Base-by-base conservation (phyloP, 768 basidiomycete genomes). In the Tricholoma flavovirens region DNA sequence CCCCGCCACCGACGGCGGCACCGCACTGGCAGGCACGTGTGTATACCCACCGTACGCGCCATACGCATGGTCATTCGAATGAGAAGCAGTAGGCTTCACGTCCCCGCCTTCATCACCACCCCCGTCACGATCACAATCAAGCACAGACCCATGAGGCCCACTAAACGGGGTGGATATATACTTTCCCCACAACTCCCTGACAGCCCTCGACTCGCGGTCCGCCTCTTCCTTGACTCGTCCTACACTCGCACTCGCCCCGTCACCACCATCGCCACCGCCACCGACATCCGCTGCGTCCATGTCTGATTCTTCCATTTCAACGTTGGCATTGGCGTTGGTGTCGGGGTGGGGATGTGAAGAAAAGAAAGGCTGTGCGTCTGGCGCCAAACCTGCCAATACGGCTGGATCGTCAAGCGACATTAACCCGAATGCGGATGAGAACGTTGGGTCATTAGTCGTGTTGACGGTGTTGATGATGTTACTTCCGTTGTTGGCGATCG, bases 391-490 rank as follows among this genome's bases (percentile, higher is more conserved):
- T 0, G 86, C 83, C 35, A 90, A 74, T 7, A 85, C 83, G 53
- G 79, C 79, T 1, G 83, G 81, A 64, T 91, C 89, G 55, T 90
- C 88, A 51, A 92, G 76, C 17, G 82, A 83, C 83, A 92, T 81
- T 51, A 86, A 75, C 7, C 87, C 89, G 65, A 92, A 90, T 1
- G 84, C 85, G 21, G 77, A 79, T 4, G 79, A 81, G 63, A 87
- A 80, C 1, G 71, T 75, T 24, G 71, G 74, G 56, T 79, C 61
- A 55, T 43, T 51, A 57, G 59, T 61, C 58, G 54, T 56, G 55
- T 17, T 53, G 53, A 2, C 46, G 57, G 46, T 33, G 49, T 29
- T 22, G 24, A 30, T 46, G 43, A 11, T 22, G 43, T 14, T 26
- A 26, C 5, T 26, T 26, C 24, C 24, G 24, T 26, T 26, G n/a